These are phyloP conservation scores for Ogataea kodamae DNA, from an alignment of 805 yeast genomes.

Conservation along the genomic window DNA sequence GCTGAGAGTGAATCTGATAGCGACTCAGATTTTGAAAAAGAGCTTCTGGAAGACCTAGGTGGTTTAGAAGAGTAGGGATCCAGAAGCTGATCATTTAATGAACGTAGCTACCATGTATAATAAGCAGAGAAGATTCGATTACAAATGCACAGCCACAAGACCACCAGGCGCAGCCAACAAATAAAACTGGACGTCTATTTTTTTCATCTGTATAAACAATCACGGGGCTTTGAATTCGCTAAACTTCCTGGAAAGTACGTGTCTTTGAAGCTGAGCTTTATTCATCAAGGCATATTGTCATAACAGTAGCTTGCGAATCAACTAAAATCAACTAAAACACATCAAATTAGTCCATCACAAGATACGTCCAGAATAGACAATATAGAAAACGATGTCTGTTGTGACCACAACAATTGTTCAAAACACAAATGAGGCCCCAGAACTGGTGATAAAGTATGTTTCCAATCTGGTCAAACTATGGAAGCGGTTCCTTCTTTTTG, in stretches of 20 bases:
- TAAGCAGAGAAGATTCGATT: too few species aligned
- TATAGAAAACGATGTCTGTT: constrained; percentile 12
- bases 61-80: constrained; percentile 36
- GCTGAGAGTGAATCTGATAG: constrained; percentile 25
- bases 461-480: constrained; percentile 27
- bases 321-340: too few species aligned
- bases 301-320: too few species aligned
- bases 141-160: too few species aligned
- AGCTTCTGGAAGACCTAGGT: constrained; percentile 47
- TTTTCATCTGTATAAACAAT: constrained; percentile 3
- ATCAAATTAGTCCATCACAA: too few species aligned
- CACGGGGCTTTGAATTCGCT: too few species aligned
- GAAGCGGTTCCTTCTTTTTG: constrained; percentile 20
- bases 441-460: constrained; percentile 26
- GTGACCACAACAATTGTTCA: constrained; percentile 16
- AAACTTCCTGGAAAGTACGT: too few species aligned
- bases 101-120: too few species aligned
- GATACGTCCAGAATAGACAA: constrained; percentile 2
- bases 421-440: constrained; percentile 22
- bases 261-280: too few species aligned
- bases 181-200: constrained; percentile 4
- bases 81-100: too few species aligned
- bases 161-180: constrained; percentile 10
- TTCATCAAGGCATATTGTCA: too few species aligned
- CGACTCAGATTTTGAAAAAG: constrained; percentile 47